phyloP scores from a whole-genome alignment of 345 rosid genomes.

The Boechera retrofracta region DNA sequence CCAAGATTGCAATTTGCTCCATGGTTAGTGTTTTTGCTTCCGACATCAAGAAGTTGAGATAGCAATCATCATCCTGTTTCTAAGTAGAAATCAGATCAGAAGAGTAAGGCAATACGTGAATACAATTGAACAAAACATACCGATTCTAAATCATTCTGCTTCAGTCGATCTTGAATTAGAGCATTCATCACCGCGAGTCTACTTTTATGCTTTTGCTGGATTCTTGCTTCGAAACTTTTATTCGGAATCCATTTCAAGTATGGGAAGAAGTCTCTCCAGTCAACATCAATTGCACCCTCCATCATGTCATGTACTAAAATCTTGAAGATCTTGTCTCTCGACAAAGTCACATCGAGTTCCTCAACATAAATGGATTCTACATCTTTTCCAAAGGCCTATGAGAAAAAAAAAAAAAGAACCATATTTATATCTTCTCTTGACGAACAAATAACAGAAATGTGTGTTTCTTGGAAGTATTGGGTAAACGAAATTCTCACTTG shows the following conservation, averaged over 20 bases:
- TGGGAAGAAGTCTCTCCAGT: slow-evolving; percentile 98
- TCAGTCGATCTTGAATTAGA: slow-evolving; percentile 55
- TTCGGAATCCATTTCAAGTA: slow-evolving; percentile 84
- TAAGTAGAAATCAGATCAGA: slow-evolving; percentile 7
- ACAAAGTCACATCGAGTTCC: slow-evolving; percentile 65
- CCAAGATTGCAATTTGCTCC: slow-evolving; percentile 63
- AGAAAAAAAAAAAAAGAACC: neutral
- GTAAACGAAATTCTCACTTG: slow-evolving; percentile 55
- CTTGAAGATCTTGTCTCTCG: slow-evolving; percentile 60
- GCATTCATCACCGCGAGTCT: slow-evolving; percentile 76
- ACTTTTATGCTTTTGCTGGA: slow-evolving; percentile 52
- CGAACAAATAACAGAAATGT: neutral
- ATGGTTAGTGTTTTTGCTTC: slow-evolving; percentile 67
- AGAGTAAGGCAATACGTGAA: neutral
- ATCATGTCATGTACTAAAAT: slow-evolving; percentile 71
- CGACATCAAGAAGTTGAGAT: slow-evolving; percentile 59
- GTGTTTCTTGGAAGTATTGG: neutral
- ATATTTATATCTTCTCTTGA: neutral
- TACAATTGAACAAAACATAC: slow-evolving; percentile 40
- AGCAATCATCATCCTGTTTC: slow-evolving; percentile 63
- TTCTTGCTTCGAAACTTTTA: slow-evolving; percentile 55
- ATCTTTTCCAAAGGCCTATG: slow-evolving; percentile 72
- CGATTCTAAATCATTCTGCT: slow-evolving; percentile 59
- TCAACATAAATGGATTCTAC: slow-evolving; percentile 66
- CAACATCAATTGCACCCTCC: slow-evolving; percentile 85